phyloP scores from a whole-genome alignment of 768 basidiomycete genomes.

The Russula sp. region DNA sequence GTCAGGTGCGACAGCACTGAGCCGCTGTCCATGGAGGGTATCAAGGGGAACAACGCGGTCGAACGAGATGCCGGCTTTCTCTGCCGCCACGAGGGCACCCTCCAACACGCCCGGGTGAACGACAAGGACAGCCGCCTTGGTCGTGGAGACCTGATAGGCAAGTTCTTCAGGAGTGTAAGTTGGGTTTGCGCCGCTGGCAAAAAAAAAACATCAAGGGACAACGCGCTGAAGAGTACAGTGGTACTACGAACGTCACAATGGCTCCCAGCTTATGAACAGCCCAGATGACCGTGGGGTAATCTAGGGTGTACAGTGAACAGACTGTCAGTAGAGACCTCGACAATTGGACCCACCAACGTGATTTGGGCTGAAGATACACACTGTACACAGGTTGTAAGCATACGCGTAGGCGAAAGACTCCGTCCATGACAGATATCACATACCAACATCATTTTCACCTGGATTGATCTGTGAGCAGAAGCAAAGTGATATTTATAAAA shows the following conservation, averaged over 20 bases:
- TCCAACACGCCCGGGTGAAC: constrained; percentile 29
- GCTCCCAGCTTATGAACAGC: constrained; percentile 27
- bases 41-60: constrained; percentile 30
- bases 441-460: constrained; percentile 39
- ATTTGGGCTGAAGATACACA: constrained; percentile 27
- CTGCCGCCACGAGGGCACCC: constrained; percentile 31
- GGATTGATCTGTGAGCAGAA: constrained; percentile 4
- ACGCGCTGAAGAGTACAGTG: not conserved
- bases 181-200: constrained; percentile 54
- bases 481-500: not conserved
- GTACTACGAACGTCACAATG: constrained; percentile 24
- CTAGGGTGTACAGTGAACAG: not conserved
- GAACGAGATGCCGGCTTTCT: constrained; percentile 29
- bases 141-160: constrained; percentile 42
- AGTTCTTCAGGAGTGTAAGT: constrained; percentile 53
- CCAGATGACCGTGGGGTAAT: constrained; percentile 24
- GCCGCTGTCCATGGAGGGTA: not conserved
- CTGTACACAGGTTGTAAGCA: constrained; percentile 14
- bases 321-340: not conserved
- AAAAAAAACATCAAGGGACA: not conserved
- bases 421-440: constrained; percentile 12
- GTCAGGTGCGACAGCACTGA: constrained; percentile 24
- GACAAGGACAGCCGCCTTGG: constrained; percentile 28
- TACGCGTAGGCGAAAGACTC: not conserved
- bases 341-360: constrained; percentile 27